Base-by-base conservation (phyloP, 1,284 basidiomycete genomes). In the Cystobasidiaceae sp. region DNA sequence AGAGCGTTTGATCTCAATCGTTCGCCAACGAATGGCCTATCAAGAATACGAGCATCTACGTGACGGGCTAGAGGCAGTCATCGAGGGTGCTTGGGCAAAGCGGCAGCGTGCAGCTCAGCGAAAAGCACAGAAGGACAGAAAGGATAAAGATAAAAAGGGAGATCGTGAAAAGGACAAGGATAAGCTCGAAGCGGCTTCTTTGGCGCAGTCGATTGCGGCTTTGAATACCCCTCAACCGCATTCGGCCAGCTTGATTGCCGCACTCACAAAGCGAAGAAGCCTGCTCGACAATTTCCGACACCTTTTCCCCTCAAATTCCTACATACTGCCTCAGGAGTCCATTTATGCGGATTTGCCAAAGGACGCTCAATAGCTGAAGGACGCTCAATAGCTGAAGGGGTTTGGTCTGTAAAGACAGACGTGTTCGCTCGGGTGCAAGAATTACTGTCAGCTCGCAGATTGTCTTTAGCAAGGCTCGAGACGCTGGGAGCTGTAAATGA, bases 11-110 rank as follows among this genome's bases (percentile, higher is more conserved):
- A 83, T 82, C 21, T 80, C 82, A 19, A 83, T 93, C 67, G 91
- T 91, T n/a, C 85, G 86, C 69, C 88, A 91, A 71, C 84, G 93
- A 19, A 82, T 97, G 49, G 92, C 86, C 3, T 90, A 90, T 75
- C 89, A 91, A 74, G 91, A 94, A 73, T 94, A 92, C 77, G 78
- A 89, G 67, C 85, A 88, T 32, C 76, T 84, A 4, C 83, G 89
- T 17, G 90, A 93, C 65, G 82, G 86, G 4, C 81, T 93, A 46
- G 92, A 94, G 79, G 87, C 85, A 78, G 85, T 86, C 71, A 88
- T 94, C 72, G 80, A 80, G 62, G 71, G 72, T 13, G 75, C 74
- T 1, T 81, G 79, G 78, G 71, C 73, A 13, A 80, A 80, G 70
- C 77, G 80, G 7, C 73, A 78, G 63, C 75, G 77, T 51, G 77